phyloP scores from a whole-genome alignment of 805 yeast species.

The Cyberlindnera petersonii region DNA sequence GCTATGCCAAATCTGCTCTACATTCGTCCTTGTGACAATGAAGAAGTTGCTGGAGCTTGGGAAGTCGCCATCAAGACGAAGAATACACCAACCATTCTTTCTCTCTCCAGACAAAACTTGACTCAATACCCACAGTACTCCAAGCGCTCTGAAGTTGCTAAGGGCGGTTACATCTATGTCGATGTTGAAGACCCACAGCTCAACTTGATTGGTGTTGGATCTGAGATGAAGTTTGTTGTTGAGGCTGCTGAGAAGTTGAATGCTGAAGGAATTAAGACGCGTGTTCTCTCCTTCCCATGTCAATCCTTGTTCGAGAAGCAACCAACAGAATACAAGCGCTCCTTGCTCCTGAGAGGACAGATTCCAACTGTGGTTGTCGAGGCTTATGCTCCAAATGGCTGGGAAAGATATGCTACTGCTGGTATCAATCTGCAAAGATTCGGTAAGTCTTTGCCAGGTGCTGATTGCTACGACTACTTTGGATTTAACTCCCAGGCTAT shows the following conservation, averaged over 20 bases:
- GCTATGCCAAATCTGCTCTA: slow-evolving; percentile 77
- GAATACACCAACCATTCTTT: slow-evolving; percentile 66
- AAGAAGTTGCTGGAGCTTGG: slow-evolving; percentile 82
- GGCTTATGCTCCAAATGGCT: slow-evolving; percentile 85
- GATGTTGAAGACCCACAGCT: slow-evolving; percentile 61
- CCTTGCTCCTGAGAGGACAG: slow-evolving; percentile 86
- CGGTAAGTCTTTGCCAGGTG: slow-evolving; percentile 92
- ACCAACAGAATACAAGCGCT: slow-evolving; percentile 67
- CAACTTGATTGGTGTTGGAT: slow-evolving; percentile 85
- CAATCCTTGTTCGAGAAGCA: slow-evolving; percentile 84
- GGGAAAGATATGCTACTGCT: slow-evolving; percentile 94
- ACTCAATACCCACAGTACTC: slow-evolving; percentile 92
- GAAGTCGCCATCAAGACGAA: slow-evolving; percentile 56
- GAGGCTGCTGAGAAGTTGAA: slow-evolving; percentile 73
- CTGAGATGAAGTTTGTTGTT: slow-evolving; percentile 77
- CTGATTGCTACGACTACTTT: slow-evolving; percentile 73
- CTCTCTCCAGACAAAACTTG: slow-evolving; percentile 79
- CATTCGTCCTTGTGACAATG: slow-evolving; percentile 93
- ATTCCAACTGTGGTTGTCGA: slow-evolving; percentile 88
- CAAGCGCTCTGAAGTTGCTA: slow-evolving; percentile 74
- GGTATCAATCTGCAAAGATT: slow-evolving; percentile 92
- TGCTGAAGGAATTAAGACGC: slow-evolving; percentile 62
- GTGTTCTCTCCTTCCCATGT: slow-evolving; percentile 90
- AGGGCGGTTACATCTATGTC: slow-evolving; percentile 86
- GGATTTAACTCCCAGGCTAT: slow-evolving; percentile 90